Evolutionary conservation across 306 rosid genomes (phyloP).

Genomic region (Cicer cuneatum): DNA sequence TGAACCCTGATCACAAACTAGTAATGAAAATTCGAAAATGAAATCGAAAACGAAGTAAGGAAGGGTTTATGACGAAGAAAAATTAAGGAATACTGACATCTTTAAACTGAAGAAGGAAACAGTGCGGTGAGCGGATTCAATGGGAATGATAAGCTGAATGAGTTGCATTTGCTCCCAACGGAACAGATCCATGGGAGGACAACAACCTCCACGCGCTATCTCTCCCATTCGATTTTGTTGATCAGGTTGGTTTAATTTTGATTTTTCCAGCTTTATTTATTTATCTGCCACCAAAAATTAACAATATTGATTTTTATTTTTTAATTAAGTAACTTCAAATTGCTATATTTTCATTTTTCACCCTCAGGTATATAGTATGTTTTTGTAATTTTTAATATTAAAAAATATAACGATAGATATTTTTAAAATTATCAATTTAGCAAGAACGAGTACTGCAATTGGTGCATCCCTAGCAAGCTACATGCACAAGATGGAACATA

Average conservation of each 20-base stretch:
- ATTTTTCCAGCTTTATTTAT: background rate
- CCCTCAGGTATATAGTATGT: too few species aligned
- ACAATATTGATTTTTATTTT: background rate
- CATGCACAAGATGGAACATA: too few species aligned
- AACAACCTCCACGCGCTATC: conserved; percentile 66
- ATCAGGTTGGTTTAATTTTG: background rate
- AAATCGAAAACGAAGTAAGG: background rate
- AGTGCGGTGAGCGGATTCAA: conserved; percentile 89
- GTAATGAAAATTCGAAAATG: background rate
- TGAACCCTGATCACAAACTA: conserved; percentile 30
- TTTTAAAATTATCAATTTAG: too few species aligned
- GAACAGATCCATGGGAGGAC: conserved; percentile 97
- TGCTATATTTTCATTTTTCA: too few species aligned
- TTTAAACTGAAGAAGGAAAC: conserved; percentile 93
- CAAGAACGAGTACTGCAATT: too few species aligned
- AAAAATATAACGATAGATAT: background rate
- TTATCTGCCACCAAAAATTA: conserved; percentile 20
- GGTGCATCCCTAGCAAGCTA: too few species aligned
- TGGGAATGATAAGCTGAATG: conserved; percentile 93
- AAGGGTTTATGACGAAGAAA: conserved; percentile 43
- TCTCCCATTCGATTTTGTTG: conserved; percentile 59
- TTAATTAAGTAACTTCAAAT: background rate
- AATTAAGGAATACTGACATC: conserved; percentile 56
- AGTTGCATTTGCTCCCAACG: conserved; percentile 99
- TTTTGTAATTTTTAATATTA: background rate